Evolutionary conservation across 2,329 filamentous ascomycete genomes (phyloP), one percentile per base, ranked within the genome.

Genomic region (Bipolaris bicolor): DNA sequence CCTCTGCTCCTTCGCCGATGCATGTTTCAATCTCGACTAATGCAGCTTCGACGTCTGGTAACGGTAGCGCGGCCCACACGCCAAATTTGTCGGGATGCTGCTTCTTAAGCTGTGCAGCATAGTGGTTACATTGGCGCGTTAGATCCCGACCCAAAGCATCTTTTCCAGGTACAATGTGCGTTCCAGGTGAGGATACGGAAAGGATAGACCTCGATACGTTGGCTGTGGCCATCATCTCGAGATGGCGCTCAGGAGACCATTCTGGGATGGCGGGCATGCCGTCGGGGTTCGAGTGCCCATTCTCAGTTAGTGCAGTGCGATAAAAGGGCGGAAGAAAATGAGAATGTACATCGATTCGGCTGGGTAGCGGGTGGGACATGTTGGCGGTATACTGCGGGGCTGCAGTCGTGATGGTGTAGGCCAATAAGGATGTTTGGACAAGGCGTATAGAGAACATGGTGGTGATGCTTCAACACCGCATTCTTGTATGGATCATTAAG

Each of bases 111-210:
- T 67, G 61, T 0, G 79, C 74, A 7, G 77, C 79, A 59, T 77
- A 80, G 20, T 68, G 58, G 60, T 81, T 82, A 60, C 71, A 76
- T 10, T 76, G 61, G 1, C 81, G 73, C 9, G 78, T 76, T 2
- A 84, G 60, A 11, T 65, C 58, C 3, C 71, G 68, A 3, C 73
- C 76, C 11, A 78, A 70, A 1, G 63, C 51, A 43, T 76, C 62
- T 55, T 83, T 73, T 1, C 69, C 69, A 0, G 77, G 70, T 0
- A 72, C 71, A 15, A 87, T 73, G 56, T 83, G 73, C 0, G 80
- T 82, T 13, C 83, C 84, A 0, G 84, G 84, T 0, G 81, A 80
- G 5, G 80, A 82, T 65, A 86, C 81, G 63, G 81, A 84, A 10
- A 87, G 70, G 34, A 86, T 81, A 10, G 82, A 82, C 63, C 80